Base-by-base conservation (phyloP, 805 yeast genomes). In the Starmerella tilneyi region DNA sequence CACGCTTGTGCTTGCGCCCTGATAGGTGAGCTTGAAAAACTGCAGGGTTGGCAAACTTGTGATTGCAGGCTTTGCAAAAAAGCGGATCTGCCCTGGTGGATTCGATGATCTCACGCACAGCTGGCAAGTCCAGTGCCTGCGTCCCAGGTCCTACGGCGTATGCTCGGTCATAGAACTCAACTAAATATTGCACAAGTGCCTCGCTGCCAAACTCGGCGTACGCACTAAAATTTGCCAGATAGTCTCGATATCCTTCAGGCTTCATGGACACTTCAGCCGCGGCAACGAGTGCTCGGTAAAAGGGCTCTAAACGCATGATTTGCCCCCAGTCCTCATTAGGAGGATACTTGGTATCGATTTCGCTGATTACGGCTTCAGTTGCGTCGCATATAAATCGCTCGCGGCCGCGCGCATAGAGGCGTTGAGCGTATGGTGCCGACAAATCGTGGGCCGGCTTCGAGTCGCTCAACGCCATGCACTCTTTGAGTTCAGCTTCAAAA, bases 1-100 rank as follows among this genome's bases (percentile, higher is more conserved):
- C 75, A 53, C 76, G 79, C 46, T 69, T 64, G 59, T 89, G 96
- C 54, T 79, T 79, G 58, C 81, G 83, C 1, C 95, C 94, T 1
- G 56, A 48, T 21, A 84, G 61, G 67, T 89, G 96, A 3, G 74
- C 78, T 4, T 71, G 62, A 58, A 68, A 86, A 0, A 83, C 92
- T 0, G 85, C 63, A 22, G 65, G 65, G 43, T 80, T 79, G 12
- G 81, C 65, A 58, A 84, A 86, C 16, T 56, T 46, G 56, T 75
- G 81, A 23, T 73, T 68, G 59, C 96, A 89, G 0, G 72, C 70
- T 4, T 61, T 51, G 59, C 96, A 89, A 52, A 61, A 81, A 1
- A 74, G 48, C n/a, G 55, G 41, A 4, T 47, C 57, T 3, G 27
- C 16, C n/a, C n/a, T 20, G 13, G 16, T 21, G 6, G 23, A 6